A percentile compares a stretch with the other conserved stretches of the same genome.
These are phyloP conservation scores for Geranomyces michiganensis DNA, from an alignment of 192 early-diverging fungal species.

Conservation along the genomic window DNA sequence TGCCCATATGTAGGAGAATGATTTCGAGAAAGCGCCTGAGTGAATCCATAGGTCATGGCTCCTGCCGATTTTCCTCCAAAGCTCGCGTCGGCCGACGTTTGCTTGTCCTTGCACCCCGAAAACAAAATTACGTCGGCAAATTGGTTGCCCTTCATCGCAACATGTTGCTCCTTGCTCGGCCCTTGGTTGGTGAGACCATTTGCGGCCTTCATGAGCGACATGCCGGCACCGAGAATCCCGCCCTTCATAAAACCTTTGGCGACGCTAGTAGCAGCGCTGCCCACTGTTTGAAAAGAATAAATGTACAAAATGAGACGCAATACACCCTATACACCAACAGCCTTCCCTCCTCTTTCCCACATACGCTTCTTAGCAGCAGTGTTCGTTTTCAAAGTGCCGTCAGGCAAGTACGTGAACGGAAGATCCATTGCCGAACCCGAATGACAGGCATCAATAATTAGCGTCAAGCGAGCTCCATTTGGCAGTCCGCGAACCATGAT, in stretches of 20 bases:
- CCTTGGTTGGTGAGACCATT: slow-evolving; percentile 10
- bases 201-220: slow-evolving; percentile 26
- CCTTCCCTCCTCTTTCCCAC: no score
- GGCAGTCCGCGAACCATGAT: slow-evolving; percentile 54
- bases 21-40: slow-evolving; percentile 24
- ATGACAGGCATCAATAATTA: slow-evolving; percentile 77
- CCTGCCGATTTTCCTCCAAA: slow-evolving; percentile 38
- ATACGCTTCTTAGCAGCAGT: slow-evolving; percentile 14
- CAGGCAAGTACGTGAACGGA: slow-evolving; percentile 51
- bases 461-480: slow-evolving; percentile 68
- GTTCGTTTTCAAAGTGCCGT: slow-evolving; percentile 38
- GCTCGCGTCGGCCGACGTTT: slow-evolving; percentile 62
- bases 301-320: not conserved
- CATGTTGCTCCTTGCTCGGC: slow-evolving; percentile 8
- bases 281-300: not conserved
- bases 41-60: slow-evolving; percentile 52
- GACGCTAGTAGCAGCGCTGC: slow-evolving; percentile 18
- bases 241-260: slow-evolving; percentile 19
- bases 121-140: slow-evolving; percentile 72
- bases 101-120: slow-evolving; percentile 70
- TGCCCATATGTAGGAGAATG: slow-evolving; percentile 38
- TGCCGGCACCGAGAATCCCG: slow-evolving; percentile 34
- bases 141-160: slow-evolving; percentile 26
- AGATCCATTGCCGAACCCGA: slow-evolving; percentile 47
- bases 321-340: not conserved